Conservation (phyloP, 192 early-diverging fungal genomes). For the Rhizoclosmatium sp. region DNA sequence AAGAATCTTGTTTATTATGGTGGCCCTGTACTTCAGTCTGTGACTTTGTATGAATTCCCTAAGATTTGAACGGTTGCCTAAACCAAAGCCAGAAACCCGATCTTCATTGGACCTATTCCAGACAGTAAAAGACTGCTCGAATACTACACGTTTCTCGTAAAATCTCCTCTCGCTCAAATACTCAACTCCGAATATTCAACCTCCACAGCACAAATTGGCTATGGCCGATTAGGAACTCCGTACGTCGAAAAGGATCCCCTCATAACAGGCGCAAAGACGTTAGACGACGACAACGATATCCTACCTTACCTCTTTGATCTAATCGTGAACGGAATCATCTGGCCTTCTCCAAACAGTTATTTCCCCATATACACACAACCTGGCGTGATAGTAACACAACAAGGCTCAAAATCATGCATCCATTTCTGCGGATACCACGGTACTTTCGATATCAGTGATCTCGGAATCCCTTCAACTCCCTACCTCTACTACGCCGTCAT, state of each 20-base stretch:
- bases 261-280: neutral
- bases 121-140: neutral
- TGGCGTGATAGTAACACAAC: neutral
- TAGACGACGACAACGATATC: slow-evolving; percentile 10
- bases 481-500: slow-evolving; percentile 18
- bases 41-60: neutral
- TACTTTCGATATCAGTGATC: neutral
- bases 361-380: slow-evolving; percentile 3
- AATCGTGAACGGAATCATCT: neutral
- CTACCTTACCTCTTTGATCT: neutral
- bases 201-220: neutral
- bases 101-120: neutral
- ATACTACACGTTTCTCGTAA: neutral
- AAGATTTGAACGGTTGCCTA: neutral
- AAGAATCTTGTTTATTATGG: neutral
- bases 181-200: neutral
- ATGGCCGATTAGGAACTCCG: neutral
- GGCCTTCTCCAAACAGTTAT: neutral
- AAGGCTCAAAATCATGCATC: neutral
- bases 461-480: neutral
- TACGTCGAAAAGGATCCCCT: neutral
- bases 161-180: neutral
- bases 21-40: neutral
- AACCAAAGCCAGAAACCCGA: neutral
- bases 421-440: slow-evolving; percentile 19